phyloP scores from a whole-genome alignment of 345 rosid species.

The Eutrema japonicum region DNA sequence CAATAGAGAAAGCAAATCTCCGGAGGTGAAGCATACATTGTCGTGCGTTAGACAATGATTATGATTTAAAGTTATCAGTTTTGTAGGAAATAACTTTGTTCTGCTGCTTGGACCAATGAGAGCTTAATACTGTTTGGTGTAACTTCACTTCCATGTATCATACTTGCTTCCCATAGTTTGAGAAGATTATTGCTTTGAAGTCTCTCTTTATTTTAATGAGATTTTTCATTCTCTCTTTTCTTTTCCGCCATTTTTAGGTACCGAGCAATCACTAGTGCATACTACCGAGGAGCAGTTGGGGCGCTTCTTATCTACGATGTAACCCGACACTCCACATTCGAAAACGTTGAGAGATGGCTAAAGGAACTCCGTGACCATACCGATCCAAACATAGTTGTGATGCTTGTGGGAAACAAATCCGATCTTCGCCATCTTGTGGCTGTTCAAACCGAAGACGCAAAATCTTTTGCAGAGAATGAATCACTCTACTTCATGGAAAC shows the following conservation, averaged over 20 bases:
- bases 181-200: background rate
- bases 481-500: conserved; percentile 95
- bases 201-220: background rate
- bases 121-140: background rate
- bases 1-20: background rate
- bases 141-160: too few species aligned
- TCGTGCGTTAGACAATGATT: background rate
- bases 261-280: conserved; percentile 95
- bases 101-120: background rate
- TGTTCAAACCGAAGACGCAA: conserved; percentile 81
- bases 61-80: background rate
- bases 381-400: conserved; percentile 89
- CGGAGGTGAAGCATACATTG: background rate
- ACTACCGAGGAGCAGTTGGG: conserved; percentile 93
- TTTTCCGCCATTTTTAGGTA: conserved; percentile 50
- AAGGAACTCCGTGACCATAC: conserved; percentile 91
- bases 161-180: too few species aligned
- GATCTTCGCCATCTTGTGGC: conserved; percentile 96
- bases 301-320: conserved; percentile 89
- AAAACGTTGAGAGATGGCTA: conserved; percentile 94
- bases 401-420: conserved; percentile 88
- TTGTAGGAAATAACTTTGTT: background rate
- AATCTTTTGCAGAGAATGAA: conserved; percentile 79
- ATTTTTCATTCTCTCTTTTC: background rate
- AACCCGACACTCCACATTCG: conserved; percentile 86